These are phyloP conservation scores for Candida ovalis DNA, from an alignment of 805 yeast species.

Conservation along the genomic window DNA sequence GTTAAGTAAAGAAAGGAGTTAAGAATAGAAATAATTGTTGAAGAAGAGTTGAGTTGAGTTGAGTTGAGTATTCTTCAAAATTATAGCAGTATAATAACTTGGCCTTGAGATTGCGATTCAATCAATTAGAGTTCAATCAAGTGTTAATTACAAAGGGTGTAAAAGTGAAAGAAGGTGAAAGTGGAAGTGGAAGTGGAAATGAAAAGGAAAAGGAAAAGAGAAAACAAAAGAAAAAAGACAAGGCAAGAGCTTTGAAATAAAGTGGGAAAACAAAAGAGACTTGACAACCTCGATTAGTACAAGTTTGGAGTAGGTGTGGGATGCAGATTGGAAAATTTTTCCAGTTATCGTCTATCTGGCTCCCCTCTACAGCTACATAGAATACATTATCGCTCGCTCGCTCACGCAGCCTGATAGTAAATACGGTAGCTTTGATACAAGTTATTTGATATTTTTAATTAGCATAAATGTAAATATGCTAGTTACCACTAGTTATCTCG, in stretches of 20 bases:
- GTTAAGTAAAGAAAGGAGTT: background rate
- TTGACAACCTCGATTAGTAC: background rate
- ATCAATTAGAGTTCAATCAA: background rate
- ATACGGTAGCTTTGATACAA: too few species aligned
- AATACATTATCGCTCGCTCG: too few species aligned
- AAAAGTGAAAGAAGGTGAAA: background rate
- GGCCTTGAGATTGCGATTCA: background rate
- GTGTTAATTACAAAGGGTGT: background rate
- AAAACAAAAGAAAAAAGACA: background rate
- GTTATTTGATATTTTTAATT: too few species aligned
- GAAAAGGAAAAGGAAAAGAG: background rate
- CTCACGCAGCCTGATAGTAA: too few species aligned
- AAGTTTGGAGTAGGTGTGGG: background rate
- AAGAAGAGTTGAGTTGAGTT: slow-evolving; percentile 8
- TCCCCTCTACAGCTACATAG: too few species aligned
- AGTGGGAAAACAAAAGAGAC: background rate
- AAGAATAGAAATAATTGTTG: background rate
- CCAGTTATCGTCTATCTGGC: background rate
- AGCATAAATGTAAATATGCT: too few species aligned
- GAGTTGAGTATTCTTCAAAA: background rate
- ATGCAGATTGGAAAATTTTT: background rate
- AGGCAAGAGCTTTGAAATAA: too few species aligned
- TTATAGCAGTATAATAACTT: background rate
- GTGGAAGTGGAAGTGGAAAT: background rate
- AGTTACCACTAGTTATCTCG: too few species aligned